Conservation (phyloP, 2,329 filamentous ascomycete species). For the Coniosporium tulheliwenetii region DNA sequence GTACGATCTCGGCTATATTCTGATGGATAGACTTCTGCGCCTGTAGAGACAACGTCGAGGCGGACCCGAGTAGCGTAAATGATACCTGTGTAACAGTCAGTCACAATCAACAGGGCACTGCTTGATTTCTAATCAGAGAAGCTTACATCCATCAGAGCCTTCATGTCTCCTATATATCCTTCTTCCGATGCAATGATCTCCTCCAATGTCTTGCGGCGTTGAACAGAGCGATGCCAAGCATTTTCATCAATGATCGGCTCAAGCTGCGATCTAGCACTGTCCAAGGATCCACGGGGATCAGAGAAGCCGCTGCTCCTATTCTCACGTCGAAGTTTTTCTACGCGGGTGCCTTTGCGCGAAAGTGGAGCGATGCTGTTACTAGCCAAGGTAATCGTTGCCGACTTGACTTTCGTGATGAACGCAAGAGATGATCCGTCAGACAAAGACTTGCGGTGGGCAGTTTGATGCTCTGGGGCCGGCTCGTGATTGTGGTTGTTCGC, state of each 20-base stretch:
- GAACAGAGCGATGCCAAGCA: conserved; percentile 54
- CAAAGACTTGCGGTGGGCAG: conserved; percentile 19
- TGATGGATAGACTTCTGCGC: conserved; percentile 59
- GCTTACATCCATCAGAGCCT: conserved; percentile 69
- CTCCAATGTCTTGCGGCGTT: conserved; percentile 65
- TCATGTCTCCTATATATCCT: conserved; percentile 74
- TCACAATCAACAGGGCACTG: not conserved
- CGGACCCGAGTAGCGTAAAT: conserved; percentile 48
- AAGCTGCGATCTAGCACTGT: conserved; percentile 33
- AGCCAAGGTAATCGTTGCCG: conserved; percentile 61
- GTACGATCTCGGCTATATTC: conserved; percentile 65
- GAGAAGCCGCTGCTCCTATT: conserved; percentile 45
- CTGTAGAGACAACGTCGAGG: conserved; percentile 47
- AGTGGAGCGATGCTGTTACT: conserved; percentile 53
- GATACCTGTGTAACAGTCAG: conserved; percentile 19
- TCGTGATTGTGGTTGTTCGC: conserved; percentile 1
- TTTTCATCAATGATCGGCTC: conserved; percentile 45
- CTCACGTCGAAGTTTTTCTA: conserved; percentile 41
- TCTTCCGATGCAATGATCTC: conserved; percentile 80
- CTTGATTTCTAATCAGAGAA: not conserved
- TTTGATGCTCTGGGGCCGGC: not conserved
- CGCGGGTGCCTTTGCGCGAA: conserved; percentile 42
- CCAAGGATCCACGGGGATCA: conserved; percentile 46
- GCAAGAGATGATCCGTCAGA: conserved; percentile 63
- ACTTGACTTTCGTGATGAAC: conserved; percentile 68